Percentiles rank a stretch among this genome's conserved stretches.
These are phyloP conservation scores for Boletellus emodensis DNA, from an alignment of 768 basidiomycete species.

Conservation along the genomic window DNA sequence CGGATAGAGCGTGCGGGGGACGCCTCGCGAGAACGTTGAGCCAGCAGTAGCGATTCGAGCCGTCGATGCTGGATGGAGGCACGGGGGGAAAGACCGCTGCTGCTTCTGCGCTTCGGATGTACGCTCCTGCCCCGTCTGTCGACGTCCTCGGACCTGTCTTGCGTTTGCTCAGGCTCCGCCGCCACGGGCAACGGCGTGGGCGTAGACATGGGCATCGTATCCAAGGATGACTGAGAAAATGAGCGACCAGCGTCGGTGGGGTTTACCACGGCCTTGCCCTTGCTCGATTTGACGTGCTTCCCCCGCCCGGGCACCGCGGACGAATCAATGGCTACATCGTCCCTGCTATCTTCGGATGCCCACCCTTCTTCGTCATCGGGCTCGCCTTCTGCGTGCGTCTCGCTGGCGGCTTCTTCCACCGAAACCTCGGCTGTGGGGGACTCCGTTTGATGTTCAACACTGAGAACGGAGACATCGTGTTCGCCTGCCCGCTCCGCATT, in stretches of 20 bases:
- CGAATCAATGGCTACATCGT: slow-evolving; percentile 10
- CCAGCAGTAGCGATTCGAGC: slow-evolving; percentile 26
- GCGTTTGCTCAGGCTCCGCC: slow-evolving; percentile 5
- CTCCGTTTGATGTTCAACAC: slow-evolving; percentile 13
- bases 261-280: slow-evolving; percentile 11
- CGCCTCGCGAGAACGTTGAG: slow-evolving; percentile 32
- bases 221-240: background rate
- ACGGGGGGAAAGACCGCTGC: slow-evolving; percentile 12
- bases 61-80: slow-evolving; percentile 27
- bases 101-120: slow-evolving; percentile 10
- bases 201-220: background rate
- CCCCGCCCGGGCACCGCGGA: slow-evolving; percentile 13
- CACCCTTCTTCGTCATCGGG: slow-evolving; percentile 56
- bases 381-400: slow-evolving; percentile 12
- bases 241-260: background rate
- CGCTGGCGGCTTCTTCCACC: slow-evolving; percentile 4
- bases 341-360: slow-evolving; percentile 53
- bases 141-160: slow-evolving; percentile 5
- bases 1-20: slow-evolving; percentile 48
- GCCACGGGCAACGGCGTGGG: background rate
- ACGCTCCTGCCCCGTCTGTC: slow-evolving; percentile 25
- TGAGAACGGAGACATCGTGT: slow-evolving; percentile 14
- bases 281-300: slow-evolving; percentile 26
- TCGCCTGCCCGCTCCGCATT: slow-evolving; percentile 24
- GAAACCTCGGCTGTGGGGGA: background rate